Evolutionary conservation across 148 eudicot genomes (phyloP).

Genomic region (Vaccinium myrtillus): DNA sequence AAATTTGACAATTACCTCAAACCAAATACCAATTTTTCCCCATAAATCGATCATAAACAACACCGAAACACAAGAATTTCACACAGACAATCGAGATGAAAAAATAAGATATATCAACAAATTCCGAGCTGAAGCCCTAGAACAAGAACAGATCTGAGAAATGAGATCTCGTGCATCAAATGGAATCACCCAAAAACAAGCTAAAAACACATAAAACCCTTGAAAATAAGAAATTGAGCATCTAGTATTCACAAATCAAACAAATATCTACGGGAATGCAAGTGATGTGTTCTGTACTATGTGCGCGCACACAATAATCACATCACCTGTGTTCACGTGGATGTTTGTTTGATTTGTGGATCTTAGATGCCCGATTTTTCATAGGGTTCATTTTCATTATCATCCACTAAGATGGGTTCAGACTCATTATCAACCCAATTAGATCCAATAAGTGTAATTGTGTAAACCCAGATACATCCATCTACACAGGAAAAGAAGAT

Average conservation of each 20-base stretch:
- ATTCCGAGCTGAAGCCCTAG: neutral
- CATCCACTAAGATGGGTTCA: too few relatives aligned
- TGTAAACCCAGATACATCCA: too few relatives aligned
- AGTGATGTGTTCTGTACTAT: neutral
- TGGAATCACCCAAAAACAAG: neutral
- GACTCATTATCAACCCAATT: too few relatives aligned
- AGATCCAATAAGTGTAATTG: too few relatives aligned
- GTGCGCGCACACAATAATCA: too few relatives aligned
- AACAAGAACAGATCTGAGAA: slow-evolving; percentile 4
- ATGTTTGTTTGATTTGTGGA: neutral
- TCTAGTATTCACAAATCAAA: neutral
- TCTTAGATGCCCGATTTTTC: neutral
- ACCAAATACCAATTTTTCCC: neutral
- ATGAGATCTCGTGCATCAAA: neutral
- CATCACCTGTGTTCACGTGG: neutral
- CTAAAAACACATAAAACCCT: neutral
- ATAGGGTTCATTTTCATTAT: too few relatives aligned
- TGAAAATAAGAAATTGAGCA: neutral
- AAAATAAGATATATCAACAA: neutral
- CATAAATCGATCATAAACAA: neutral
- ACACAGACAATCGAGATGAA: neutral
- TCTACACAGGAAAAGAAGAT: too few relatives aligned
- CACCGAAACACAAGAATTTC: neutral
- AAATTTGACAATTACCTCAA: neutral
- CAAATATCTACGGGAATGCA: neutral